Conservation (phyloP, 352 stramenopile species). For the Globisporangium radiosum region DNA sequence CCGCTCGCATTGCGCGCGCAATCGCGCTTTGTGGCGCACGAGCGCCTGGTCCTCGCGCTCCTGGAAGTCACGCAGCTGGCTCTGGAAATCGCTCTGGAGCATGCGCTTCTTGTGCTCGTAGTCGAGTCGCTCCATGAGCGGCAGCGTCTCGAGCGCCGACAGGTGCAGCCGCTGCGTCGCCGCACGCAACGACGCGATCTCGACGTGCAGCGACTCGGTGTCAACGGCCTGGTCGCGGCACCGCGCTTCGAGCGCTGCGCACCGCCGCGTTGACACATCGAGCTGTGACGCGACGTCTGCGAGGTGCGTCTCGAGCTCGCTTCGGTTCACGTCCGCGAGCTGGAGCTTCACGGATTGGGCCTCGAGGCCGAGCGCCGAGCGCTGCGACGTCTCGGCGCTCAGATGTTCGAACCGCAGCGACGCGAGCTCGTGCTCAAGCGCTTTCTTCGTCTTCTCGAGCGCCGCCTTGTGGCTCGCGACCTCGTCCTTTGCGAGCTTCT, state of each 20-base stretch:
- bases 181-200: conserved; percentile 42
- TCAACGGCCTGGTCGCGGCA: conserved; percentile 45
- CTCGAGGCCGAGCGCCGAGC: conserved; percentile 12
- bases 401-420: conserved; percentile 16
- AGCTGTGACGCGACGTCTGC: conserved; percentile 41
- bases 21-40: conserved; percentile 55
- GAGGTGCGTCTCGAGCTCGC: conserved; percentile 44
- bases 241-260: conserved; percentile 28
- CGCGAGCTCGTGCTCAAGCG: conserved; percentile 19
- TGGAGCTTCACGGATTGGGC: conserved; percentile 52
- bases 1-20: conserved; percentile 55
- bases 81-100: conserved; percentile 49
- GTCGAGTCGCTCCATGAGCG: conserved; percentile 40
- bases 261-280: conserved; percentile 33
- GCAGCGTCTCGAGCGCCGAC: conserved; percentile 44
- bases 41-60: conserved; percentile 63
- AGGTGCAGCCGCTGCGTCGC: conserved; percentile 42
- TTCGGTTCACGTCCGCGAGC: conserved; percentile 45
- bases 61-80: conserved; percentile 59
- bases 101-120: conserved; percentile 76
- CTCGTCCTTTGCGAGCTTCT: conserved; percentile 25
- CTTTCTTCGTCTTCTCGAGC: conserved; percentile 22
- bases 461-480: not conserved
- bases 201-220: conserved; percentile 43
- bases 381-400: conserved; percentile 17